Base-by-base conservation (phyloP, 192 early-diverging fungal species). In the Coemansia sp. region DNA sequence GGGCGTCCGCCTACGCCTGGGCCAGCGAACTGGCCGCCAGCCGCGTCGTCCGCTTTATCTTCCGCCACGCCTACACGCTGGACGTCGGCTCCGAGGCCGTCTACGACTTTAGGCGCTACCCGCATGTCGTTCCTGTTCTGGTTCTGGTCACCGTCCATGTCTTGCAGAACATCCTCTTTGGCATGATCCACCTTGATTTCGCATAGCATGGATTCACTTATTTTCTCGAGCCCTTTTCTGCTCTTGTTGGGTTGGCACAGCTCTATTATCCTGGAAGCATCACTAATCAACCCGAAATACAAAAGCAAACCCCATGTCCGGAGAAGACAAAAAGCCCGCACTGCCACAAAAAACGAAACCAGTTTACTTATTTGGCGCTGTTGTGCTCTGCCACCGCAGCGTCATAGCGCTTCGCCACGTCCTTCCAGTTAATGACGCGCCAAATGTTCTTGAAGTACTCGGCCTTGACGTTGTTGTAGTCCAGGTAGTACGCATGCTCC, bases 391-490 rank as follows among this genome's bases (percentile, higher is more conserved):
- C 64, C 10, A 73, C 68, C 5, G 79, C 92, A 58, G 89, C 89
- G 66, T 89, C 89, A 76, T 90, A 94, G 65, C 96, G 89, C 65
- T 89, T 89, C 56, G 88, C 86, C 38, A 98, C 96, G 64, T 92
- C 92, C 88, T 96, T 93, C 96, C 96, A 98, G 92, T 98, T 98
- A 73, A 98, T 84, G 0, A 98, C 93, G 26, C 90, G 89, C 94
- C 94, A 98, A 63, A 97, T 89, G 38, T 92, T 91, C 87, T 95
- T 93, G 60, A 98, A 83, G 78, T 98, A 98, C 59, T 96, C 94
- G n/a, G 93, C 92, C 69, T 94, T 92, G 48, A 92, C 96, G 81
- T 98, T 97, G 86, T 95, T 95, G 89, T 97, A 97, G 81, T 98
- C 92, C 59, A 98, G 83, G 73, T 98, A 98, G 84, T 96, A 98